Base-by-base conservation (phyloP, 1,139 yeast species). In the Pichia sp. region DNA sequence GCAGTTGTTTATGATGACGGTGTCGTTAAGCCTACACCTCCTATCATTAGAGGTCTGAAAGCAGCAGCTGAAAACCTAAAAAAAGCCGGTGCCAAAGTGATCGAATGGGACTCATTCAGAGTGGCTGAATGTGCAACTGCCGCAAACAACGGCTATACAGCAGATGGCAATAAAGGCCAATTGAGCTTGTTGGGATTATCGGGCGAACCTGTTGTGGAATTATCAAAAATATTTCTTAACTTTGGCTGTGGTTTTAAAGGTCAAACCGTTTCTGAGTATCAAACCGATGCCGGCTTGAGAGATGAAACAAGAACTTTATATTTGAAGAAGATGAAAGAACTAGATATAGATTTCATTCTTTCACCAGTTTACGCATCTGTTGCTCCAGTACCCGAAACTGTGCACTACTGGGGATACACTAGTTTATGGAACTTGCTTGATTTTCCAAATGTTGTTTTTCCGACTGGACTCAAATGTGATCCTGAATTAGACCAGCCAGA, bases 321-420 rank as follows among this genome's bases (percentile, higher is more conserved):
- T 58, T 64, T 70, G 39, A 64, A 69, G 34, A 68, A 64, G 53
- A 67, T 79, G 64, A 64, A 71, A 41, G 66, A 69, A 9, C 69
- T 77, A 52, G 75, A 74, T 31, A 69, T 83, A 38, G 92, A 84
- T 57, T 77, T 76, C 54, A 69, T 84, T 46, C 61, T 85, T 41
- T 67, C 79, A 40, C 94, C 94, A 35, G 69, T 78, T 6, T 80
- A 80, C 56, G 73, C 73, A 48, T 81, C 80, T 43, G 85, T 81
- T 42, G 88, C 92, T 5, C 84, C 88, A 29, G 70, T 71, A 43
- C 81, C 81, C 6, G 79, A 75, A 48, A 70, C 71, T 29, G 69
- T 79, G n/a, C 73, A 73, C 55, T 80, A 81, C 62, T 81, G 90
- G 88, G 80, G 85, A 2, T 82, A 82, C 66, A 81, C 87, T 10